phyloP scores from a whole-genome alignment of 805 yeast species.

The Wickerhamomyces rabaulensis region DNA sequence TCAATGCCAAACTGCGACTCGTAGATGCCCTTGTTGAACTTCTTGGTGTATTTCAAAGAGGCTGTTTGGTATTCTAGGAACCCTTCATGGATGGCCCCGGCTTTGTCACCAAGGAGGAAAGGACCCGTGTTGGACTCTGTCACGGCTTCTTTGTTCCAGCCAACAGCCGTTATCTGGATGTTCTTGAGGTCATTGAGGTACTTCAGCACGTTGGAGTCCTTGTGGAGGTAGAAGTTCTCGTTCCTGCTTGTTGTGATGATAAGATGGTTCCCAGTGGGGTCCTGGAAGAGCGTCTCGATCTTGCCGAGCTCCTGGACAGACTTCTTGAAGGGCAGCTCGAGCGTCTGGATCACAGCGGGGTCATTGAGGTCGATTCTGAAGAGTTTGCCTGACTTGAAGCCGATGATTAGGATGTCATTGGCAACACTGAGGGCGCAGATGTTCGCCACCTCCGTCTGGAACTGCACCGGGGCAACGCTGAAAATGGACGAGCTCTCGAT shows the following conservation, averaged over 20 bases:
- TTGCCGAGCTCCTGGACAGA: slow-evolving; percentile 24
- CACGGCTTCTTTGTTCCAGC: slow-evolving; percentile 34
- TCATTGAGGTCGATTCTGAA: slow-evolving; percentile 60
- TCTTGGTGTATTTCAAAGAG: slow-evolving; percentile 37
- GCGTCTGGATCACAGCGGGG: slow-evolving; percentile 52
- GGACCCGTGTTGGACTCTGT: slow-evolving; percentile 37
- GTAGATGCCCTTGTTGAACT: slow-evolving; percentile 35
- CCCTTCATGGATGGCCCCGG: slow-evolving; percentile 45
- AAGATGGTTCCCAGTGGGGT: slow-evolving; percentile 47
- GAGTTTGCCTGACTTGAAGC: slow-evolving; percentile 46
- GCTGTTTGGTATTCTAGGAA: slow-evolving; percentile 32
- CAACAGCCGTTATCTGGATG: slow-evolving; percentile 34
- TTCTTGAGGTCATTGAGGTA: slow-evolving; percentile 43
- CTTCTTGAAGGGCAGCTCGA: slow-evolving; percentile 28
- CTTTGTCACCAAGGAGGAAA: slow-evolving; percentile 42
- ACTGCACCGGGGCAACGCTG: slow-evolving; percentile 40
- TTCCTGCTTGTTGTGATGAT: slow-evolving; percentile 41
- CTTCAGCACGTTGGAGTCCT: slow-evolving; percentile 35
- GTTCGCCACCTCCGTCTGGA: slow-evolving; percentile 42
- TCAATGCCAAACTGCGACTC: slow-evolving; percentile 21
- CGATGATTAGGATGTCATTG: slow-evolving; percentile 50
- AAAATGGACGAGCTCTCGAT: slow-evolving; percentile 10
- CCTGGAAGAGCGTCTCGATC: slow-evolving; percentile 38
- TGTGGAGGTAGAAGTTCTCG: slow-evolving; percentile 45
- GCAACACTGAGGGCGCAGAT: slow-evolving; percentile 49